Evolutionary conservation across 108 stramenopile genomes (phyloP), one percentile per base, ranked within the genome.

Genomic region (Conticribra guillardii): DNA sequence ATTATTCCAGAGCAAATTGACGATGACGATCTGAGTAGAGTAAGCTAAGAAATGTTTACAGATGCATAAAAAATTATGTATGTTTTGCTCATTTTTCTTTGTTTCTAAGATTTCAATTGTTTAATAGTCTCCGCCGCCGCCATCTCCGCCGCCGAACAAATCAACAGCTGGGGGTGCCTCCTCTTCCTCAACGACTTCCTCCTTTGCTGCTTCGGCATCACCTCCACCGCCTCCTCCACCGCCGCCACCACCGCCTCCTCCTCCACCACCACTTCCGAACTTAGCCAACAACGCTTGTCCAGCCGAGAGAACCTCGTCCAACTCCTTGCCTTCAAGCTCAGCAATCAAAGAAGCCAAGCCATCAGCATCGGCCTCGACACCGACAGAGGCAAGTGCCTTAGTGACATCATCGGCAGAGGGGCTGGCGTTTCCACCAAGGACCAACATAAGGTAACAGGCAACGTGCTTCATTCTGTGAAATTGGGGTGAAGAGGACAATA

Each of bases 321-420:
- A 63, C 65, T 96, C 94, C 93, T 99, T 98, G 60, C 97, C 99
- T 62, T 96, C 97, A 57, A 99, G 57, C 53, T 96, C 96, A 19
- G 84, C 58, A 46, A 98, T 69, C 55, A 98, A 78, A 11, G 49
- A 68, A 57, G 51, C 61, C 23, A 97, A 84, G 46, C 73, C 66
- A 30, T 70, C 95, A 7, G 79, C 76, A 62, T 99, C 97, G 26
- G 70, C 80, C 81, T 97, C 97, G 33, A 97, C 78, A 57, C 98
- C 97, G 48, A 96, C 96, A 49, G 92, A 62, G 49, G 90, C 62
- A 31, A 98, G 83, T 7, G 96, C 94, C 66, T 63, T 84, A 51
- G 86, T 92, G 77, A 99, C 92, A 83, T 97, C 97, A 52, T 92
- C 97, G 52, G 92, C 93, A 53, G 97, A 73, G 50, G 99, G 99